Evolutionary conservation across 176 grass and related monocot genomes (phyloP).

Genomic region (Musa troglodytarum): DNA sequence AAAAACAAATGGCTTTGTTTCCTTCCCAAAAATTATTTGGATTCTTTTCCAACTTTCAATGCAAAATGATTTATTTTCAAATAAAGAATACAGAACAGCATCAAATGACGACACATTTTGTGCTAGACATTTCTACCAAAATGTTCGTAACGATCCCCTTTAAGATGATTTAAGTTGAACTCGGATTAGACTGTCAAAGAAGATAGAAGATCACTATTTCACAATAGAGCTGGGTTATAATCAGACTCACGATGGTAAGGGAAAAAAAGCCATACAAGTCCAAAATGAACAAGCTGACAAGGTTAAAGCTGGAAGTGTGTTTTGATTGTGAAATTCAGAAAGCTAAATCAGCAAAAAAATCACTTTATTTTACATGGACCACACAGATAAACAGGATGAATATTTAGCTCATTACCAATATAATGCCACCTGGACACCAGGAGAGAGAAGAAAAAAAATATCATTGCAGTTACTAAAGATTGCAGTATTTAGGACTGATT

Average conservation of each 20-base stretch:
- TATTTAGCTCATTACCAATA: neutral
- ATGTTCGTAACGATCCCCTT: neutral
- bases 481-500: too few species aligned
- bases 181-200: neutral
- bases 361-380: neutral
- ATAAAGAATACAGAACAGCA: neutral
- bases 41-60: too few species aligned
- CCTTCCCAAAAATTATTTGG: too few species aligned
- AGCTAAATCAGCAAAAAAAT: neutral
- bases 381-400: neutral
- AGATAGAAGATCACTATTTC: neutral
- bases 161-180: neutral
- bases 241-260: neutral
- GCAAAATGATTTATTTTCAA: neutral
- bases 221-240: neutral
- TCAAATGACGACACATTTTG: neutral
- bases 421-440: neutral
- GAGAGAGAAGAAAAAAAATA: too few species aligned
- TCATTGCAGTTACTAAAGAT: too few species aligned
- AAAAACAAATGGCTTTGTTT: too few species aligned
- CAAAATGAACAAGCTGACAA: neutral
- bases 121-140: neutral
- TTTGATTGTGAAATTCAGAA: neutral
- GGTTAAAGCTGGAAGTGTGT: neutral
- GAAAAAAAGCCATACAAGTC: neutral